Conservation (phyloP, 2,329 filamentous ascomycete genomes). For the Sarocladium strictum region DNA sequence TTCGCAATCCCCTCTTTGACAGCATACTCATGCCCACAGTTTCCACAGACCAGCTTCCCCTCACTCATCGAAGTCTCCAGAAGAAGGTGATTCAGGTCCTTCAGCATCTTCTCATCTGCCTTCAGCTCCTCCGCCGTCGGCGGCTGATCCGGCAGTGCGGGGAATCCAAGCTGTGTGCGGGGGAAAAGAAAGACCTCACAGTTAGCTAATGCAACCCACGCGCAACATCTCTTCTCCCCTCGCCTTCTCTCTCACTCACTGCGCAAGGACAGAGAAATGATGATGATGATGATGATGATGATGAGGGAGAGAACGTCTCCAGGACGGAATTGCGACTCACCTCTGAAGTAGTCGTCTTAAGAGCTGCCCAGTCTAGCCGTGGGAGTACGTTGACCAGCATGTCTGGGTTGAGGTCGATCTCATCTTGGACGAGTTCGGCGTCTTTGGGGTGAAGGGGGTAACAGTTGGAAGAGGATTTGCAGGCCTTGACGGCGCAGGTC, state of each 20-base stretch:
- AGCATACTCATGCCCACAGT: conserved; percentile 89
- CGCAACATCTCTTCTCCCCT: too few relatives aligned
- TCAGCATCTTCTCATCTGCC: conserved; percentile 62
- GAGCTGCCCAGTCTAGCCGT: conserved; percentile 79
- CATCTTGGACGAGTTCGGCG: conserved; percentile 83
- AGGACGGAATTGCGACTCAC: too few relatives aligned
- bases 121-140: conserved; percentile 58
- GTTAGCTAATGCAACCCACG: too few relatives aligned
- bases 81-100: conserved; percentile 74
- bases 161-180: conserved; percentile 83
- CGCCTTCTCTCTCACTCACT: too few relatives aligned
- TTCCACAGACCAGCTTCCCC: conserved; percentile 83
- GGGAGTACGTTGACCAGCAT: conserved; percentile 83
- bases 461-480: conserved; percentile 72
- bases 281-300: too few relatives aligned
- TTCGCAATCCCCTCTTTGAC: conserved; percentile 96
- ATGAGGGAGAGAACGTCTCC: too few relatives aligned
- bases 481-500: conserved; percentile 91
- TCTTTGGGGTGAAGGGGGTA: conserved; percentile 92
- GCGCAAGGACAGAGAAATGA: too few relatives aligned
- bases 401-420: conserved; percentile 72
- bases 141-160: conserved; percentile 59
- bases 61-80: conserved; percentile 86
- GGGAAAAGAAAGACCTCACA: too few relatives aligned
- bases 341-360: conserved; percentile 71